Evolutionary conservation across 345 rosid genomes (phyloP), one percentile per base, ranked within the genome.

Genomic region (Dovyalis caffra): DNA sequence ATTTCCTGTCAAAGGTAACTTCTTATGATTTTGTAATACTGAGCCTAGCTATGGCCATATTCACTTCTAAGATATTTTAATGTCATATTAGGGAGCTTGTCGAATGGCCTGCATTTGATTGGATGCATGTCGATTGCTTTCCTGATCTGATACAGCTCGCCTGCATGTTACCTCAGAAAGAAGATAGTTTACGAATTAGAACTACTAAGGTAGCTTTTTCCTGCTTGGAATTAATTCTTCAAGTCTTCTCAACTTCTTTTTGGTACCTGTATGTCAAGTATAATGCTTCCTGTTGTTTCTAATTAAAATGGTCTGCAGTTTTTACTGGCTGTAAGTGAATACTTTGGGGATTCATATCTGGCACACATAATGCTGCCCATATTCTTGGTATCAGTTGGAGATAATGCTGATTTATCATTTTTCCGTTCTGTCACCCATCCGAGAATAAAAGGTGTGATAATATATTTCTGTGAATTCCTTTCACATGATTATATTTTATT

Each of bases 121-220:
- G 99, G 99, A 87, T 92, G 88, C 92, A 91, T 85, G 87, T 84
- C 6, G 94, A 91, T 77, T 95, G 99, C 94, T 88, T 92, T 82
- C 89, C 97, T 71, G 87, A 82, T 83, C 82, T 95, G 83, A 85
- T 92, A 79, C 91, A 89, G 74, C 81, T 95, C 78, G 85, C 89
- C 73, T 89, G 91, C 87, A 79, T 91, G 90, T 84, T 95, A 77
- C 92, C 97, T 40, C 95, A 77, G 73, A 95, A 95, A 78, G 99
- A 95, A 81, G 99, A 95, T 76, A 87, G 81, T 81, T 84, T 95
- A 85, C 85, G 97, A 86, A 92, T 85, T 76, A 90, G 89, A 80
- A 88, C 75, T 74, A 85, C 97, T 15, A 94, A 91, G 97, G 97
- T 94, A 76, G 4, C 31, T 66, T 73, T 80, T 66, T 81, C 56